Evolutionary conservation across 345 rosid species (phyloP), one percentile per base, ranked within the genome.

Genomic region (Pistacia integerrima): DNA sequence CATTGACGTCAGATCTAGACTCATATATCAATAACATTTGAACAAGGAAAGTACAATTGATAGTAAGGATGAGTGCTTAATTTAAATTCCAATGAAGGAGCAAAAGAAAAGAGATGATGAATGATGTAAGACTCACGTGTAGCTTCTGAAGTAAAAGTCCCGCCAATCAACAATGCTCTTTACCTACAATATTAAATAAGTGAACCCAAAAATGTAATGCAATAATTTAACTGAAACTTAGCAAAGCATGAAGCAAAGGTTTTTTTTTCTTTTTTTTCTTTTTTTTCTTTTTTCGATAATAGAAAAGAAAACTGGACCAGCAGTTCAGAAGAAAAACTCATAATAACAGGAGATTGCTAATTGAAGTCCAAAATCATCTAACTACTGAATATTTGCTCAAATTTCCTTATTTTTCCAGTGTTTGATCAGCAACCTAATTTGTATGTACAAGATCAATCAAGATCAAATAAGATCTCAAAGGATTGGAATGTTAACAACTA

Each of bases 91-190:
- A 35, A 33, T 13, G 25, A 46, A 49, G 54, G 44, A 69, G n/a
- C 51, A 41, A 30, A 30, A 58, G 64, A 25, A 72, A 72, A 46
- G 59, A 9, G 25, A 22, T 44, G 30, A 22, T 6, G 22, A 57
- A 76, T 51, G 35, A 38, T 30, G 58, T 60, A 64, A 13, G 65
- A 89, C 97, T 91, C 81, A 91, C 98, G 22, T 90, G 85, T 95
- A 95, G 77, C 90, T 88, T 86, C 84, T 86, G 75, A 85, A 76
- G 87, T 93, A 95, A 90, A 95, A 95, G 56, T 87, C 94, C 67
- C 93, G 87, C 99, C 99, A 95, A 59, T 90, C 96, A 25, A 95
- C 94, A 56, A 95, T 77, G 85, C 98, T 90, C 85, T 90, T 92
- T 84, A 95, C 96, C 99, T 93, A 75, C 70, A 81, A 77, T 44